phyloP scores from a whole-genome alignment of 805 yeast genomes.

The Vanderwaltozyma yarrowii region DNA sequence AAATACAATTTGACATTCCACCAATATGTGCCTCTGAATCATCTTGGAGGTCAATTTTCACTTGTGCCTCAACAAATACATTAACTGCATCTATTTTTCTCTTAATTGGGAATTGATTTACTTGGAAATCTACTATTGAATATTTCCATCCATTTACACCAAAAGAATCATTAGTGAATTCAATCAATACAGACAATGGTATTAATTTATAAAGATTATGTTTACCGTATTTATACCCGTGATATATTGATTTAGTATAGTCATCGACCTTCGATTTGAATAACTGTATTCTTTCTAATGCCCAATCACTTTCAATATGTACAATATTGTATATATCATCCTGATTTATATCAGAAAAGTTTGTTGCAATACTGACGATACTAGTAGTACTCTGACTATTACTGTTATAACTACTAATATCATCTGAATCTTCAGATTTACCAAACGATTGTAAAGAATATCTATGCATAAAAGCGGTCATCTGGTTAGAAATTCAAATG shows the following conservation, averaged over 20 bases:
- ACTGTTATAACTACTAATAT: too few relatives aligned
- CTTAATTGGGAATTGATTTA: background rate
- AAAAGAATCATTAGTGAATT: conserved; percentile 40
- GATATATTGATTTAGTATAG: conserved; percentile 14
- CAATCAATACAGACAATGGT: conserved; percentile 28
- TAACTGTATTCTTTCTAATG: conserved; percentile 36
- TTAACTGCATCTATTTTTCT: conserved; percentile 8
- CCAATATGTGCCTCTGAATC: conserved; percentile 73
- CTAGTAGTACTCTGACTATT: too few relatives aligned
- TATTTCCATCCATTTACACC: conserved; percentile 24
- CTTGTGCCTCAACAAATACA: conserved; percentile 32
- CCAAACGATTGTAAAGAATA: too few relatives aligned
- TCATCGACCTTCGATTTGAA: conserved; percentile 38
- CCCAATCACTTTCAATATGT: conserved; percentile 32
- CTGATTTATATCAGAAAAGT: too few relatives aligned
- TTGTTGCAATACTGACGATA: too few relatives aligned
- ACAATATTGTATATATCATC: too few relatives aligned
- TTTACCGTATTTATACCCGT: conserved; percentile 20
- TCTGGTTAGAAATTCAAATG: too few relatives aligned
- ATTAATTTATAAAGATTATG: conserved; percentile 22
- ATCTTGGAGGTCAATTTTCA: conserved; percentile 62
- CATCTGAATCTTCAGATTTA: too few relatives aligned
- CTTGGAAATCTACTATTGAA: background rate
- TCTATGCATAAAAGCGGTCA: too few relatives aligned
- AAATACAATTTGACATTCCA: conserved; percentile 32